Conservation (phyloP, 108 stramenopile species). For the Skeletonema costatum region DNA sequence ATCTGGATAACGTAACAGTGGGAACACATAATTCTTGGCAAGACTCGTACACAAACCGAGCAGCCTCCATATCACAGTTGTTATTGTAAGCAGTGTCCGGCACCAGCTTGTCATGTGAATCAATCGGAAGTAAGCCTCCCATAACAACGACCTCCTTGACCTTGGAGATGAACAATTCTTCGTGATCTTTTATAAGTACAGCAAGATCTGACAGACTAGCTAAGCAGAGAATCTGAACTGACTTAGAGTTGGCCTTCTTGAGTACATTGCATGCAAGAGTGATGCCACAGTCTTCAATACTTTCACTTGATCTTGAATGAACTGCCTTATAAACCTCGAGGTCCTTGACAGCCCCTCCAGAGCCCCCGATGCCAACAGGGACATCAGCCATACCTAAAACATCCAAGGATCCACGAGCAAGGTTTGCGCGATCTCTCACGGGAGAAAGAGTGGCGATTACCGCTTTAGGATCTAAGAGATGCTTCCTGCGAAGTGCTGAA, state of each 20-base stretch:
- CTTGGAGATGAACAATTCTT: conserved; percentile 39
- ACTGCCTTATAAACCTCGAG: conserved; percentile 40
- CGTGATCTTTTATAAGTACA: conserved; percentile 31
- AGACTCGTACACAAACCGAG: conserved; percentile 39
- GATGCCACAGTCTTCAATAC: conserved; percentile 38
- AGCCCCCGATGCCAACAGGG: conserved; percentile 46
- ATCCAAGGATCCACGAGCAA: conserved; percentile 46
- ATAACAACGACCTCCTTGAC: conserved; percentile 52
- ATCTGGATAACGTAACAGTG: conserved; percentile 44
- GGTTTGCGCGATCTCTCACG: conserved; percentile 29
- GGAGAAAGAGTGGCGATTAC: conserved; percentile 46
- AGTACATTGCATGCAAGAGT: conserved; percentile 37
- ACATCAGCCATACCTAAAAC: conserved; percentile 49
- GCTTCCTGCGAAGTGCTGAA: conserved; percentile 17
- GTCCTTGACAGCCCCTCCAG: conserved; percentile 31
- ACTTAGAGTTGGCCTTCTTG: conserved; percentile 30
- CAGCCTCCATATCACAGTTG: conserved; percentile 44
- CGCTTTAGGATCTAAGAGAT: conserved; percentile 44
- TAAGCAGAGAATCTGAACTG: conserved; percentile 39
- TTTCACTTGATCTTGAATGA: conserved; percentile 37
- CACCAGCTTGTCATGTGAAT: conserved; percentile 22
- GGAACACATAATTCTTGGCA: conserved; percentile 50
- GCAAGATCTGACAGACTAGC: conserved; percentile 48
- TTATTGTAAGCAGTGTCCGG: conserved; percentile 54
- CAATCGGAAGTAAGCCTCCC: conserved; percentile 38